Base-by-base conservation (phyloP, 768 basidiomycete species). In the Lentinula edodes region DNA sequence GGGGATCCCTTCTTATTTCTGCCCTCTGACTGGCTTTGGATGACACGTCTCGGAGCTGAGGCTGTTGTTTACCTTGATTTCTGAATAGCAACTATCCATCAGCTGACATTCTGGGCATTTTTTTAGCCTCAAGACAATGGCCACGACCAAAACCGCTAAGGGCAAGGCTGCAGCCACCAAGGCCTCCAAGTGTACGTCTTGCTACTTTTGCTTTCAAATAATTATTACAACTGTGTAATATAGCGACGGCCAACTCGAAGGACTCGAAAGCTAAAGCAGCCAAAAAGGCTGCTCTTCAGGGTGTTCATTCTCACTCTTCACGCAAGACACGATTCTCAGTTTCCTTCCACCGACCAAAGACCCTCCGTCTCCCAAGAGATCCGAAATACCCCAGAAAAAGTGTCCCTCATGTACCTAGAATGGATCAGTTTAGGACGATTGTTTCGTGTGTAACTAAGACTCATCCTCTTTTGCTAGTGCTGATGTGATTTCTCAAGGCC, bases 331-430 rank as follows among this genome's bases (percentile, higher is more conserved):
- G 94, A 64, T 86, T 79, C 70, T 88, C 88, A 41, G 93, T 95
- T 62, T 89, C 92, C 38, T 98, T 99, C 89, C 90, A 92, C 80
- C 90, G 93, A 66, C 96, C 96, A 64, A 95, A 93, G 83, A 98
- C 97, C 61, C 85, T 98, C 65, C 84, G 82, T 63, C 86, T 97
- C 38, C 68, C 85, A 56, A 91, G 96, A 61, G 81, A 84, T 46
- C 95, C 96, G 65, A 88, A 88, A 76, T 98, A 98, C 84, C 93
- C 91, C n/a, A 89, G 96, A 71, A 98, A 95, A 78, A 90, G 89
- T 57, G 83, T 98, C 68, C 88, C 89, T 52, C 95, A 97, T 82
- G 87, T 84, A 3, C 93, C 95, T 34, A 80, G 96, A 66, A 94
- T 98, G 93, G 97, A 98, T 72, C 91, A 96, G 76, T 97, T 88